Conservation (phyloP, 805 yeast genomes). For the Ogataea zsoltii region DNA sequence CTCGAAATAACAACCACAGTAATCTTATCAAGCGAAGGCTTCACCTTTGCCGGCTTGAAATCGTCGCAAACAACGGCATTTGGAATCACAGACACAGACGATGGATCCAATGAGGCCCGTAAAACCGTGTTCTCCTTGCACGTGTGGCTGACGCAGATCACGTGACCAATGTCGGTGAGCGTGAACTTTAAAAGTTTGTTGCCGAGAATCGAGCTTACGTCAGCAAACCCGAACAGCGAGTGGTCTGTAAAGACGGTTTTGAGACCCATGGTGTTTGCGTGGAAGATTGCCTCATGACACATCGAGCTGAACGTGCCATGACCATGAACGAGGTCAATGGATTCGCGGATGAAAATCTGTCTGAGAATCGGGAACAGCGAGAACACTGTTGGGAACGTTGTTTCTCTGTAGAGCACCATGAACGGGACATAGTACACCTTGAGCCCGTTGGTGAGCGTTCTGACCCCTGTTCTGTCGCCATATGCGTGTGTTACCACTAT, state of each 20-base stretch:
- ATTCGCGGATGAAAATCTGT: conserved; percentile 81
- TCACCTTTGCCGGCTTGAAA: conserved; percentile 53
- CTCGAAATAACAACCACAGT: conserved; percentile 91
- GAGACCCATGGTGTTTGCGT: conserved; percentile 89
- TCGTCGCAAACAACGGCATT: conserved; percentile 90
- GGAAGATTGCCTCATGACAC: conserved; percentile 90
- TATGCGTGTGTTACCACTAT: conserved; percentile 87
- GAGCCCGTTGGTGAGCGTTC: conserved; percentile 84
- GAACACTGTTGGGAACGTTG: conserved; percentile 87
- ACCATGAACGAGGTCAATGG: conserved; percentile 88
- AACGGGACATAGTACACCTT: conserved; percentile 92
- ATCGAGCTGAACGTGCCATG: conserved; percentile 88
- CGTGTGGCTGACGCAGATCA: conserved; percentile 95
- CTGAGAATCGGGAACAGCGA: conserved; percentile 83
- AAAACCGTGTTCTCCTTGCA: conserved; percentile 95
- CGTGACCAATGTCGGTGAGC: conserved; percentile 82
- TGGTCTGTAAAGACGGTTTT: conserved; percentile 94
- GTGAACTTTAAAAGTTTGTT: conserved; percentile 86
- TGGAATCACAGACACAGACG: conserved; percentile 84
- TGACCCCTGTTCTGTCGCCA: conserved; percentile 76
- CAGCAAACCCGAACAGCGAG: conserved; percentile 91
- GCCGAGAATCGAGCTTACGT: conserved; percentile 77
- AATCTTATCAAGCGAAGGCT: conserved; percentile 43
- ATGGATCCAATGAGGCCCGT: conserved; percentile 80
- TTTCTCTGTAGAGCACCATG: conserved; percentile 74